These are phyloP conservation scores for Waltiozyma sp. DNA, from an alignment of 1,139 yeast genomes.

Conservation along the genomic window DNA sequence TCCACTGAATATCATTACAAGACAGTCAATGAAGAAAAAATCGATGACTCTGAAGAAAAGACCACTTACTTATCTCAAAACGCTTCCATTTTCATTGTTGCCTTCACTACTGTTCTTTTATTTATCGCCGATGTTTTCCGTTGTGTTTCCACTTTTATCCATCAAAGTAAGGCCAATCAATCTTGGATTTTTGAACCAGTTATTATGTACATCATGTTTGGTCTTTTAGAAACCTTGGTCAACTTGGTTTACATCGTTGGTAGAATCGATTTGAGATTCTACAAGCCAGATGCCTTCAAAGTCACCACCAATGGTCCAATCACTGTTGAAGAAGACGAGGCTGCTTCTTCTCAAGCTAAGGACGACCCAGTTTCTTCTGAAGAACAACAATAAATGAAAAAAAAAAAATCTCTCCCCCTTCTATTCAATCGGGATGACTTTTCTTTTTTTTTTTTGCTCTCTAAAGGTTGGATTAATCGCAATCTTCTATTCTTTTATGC, in stretches of 20 bases:
- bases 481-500: no score
- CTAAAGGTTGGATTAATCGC: no score
- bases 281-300: constrained; percentile 39
- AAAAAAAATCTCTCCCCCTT: no score
- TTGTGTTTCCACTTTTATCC: constrained; percentile 41
- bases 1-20: constrained; percentile 28
- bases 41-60: constrained; percentile 9
- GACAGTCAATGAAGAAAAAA: constrained; percentile 22
- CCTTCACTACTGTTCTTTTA: constrained; percentile 40
- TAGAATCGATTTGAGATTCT: constrained; percentile 65
- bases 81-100: constrained; percentile 32
- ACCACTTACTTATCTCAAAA: constrained; percentile 32
- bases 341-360: neutral
- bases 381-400: no score
- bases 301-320: neutral
- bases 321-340: neutral
- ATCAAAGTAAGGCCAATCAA: constrained; percentile 23
- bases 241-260: constrained; percentile 46
- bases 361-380: no score
- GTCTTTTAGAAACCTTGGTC: constrained; percentile 49
- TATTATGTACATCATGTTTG: constrained; percentile 60
- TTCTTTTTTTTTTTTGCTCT: no score
- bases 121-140: constrained; percentile 48
- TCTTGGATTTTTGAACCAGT: constrained; percentile 39
- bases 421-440: no score